A percentile compares a stretch with the other conserved stretches of the same genome.
phyloP scores from a whole-genome alignment of 805 yeast species.

The Lachancea sp. region DNA sequence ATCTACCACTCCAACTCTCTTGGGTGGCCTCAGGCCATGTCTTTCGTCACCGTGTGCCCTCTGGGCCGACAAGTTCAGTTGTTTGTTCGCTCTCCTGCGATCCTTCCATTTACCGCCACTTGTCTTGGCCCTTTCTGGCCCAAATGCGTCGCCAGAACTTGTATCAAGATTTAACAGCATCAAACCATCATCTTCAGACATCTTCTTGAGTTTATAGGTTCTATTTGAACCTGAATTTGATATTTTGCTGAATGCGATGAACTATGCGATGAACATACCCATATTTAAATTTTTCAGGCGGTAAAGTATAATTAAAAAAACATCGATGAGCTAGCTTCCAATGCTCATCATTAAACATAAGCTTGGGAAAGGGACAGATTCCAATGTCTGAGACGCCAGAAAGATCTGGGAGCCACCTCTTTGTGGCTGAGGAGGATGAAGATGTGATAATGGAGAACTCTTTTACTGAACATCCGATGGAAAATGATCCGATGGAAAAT shows the following conservation, averaged over 20 bases:
- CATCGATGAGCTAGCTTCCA: conserved; percentile 1
- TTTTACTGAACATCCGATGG: no score
- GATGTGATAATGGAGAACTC: conserved; percentile 16
- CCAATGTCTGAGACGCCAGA: conserved; percentile 6
- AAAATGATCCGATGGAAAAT: conserved; percentile 33
- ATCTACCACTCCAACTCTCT: background rate
- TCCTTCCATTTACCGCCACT: conserved; percentile 82
- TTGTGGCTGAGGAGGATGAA: conserved; percentile 36
- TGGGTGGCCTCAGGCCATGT: background rate
- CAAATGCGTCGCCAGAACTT: conserved; percentile 28
- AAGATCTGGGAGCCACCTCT: conserved; percentile 20
- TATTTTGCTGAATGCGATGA: background rate
- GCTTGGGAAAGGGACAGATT: background rate
- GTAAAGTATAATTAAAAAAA: conserved; percentile 3
- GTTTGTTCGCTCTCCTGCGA: conserved; percentile 53
- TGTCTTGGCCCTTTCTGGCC: conserved; percentile 35
- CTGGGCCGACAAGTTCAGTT: conserved; percentile 35
- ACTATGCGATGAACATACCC: conserved; percentile 6
- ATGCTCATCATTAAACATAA: background rate
- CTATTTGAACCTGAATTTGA: background rate
- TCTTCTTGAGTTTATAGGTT: conserved; percentile 1
- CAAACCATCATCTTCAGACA: conserved; percentile 32
- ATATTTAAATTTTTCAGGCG: conserved; percentile 12
- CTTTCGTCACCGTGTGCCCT: background rate
- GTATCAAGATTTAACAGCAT: conserved; percentile 67